phyloP scores from a whole-genome alignment of 2,329 filamentous ascomycete species.

The Colletotrichum sp. region DNA sequence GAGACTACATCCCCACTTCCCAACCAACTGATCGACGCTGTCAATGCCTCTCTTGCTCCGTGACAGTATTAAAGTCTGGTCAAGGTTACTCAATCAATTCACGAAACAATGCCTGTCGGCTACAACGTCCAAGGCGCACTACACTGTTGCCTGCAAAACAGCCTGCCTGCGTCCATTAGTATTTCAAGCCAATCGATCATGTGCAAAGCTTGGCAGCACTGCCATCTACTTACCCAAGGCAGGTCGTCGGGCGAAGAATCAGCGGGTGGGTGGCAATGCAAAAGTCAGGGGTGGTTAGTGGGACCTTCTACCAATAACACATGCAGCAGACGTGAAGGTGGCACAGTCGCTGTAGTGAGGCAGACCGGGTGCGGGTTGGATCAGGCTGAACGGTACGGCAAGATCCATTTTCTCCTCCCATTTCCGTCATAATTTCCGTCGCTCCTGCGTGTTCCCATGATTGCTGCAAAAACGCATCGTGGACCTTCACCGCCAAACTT shows the following conservation, averaged over 20 bases:
- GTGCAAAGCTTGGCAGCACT: background rate
- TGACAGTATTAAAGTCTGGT: background rate
- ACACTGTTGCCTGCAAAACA: background rate
- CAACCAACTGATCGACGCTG: no score
- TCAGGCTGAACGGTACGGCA: background rate
- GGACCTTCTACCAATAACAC: background rate
- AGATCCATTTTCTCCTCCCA: background rate
- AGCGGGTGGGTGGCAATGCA: background rate
- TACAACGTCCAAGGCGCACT: accelerated
- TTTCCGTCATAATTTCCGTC: accelerated
- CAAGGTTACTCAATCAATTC: background rate
- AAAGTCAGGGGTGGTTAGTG: background rate
- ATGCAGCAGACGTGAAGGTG: background rate
- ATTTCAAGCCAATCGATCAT: no score
- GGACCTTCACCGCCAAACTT: background rate
- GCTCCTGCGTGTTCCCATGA: accelerated
- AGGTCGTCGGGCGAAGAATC: background rate
- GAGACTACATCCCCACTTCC: no score
- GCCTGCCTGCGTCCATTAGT: background rate
- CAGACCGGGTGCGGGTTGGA: background rate
- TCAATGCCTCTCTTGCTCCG: no score
- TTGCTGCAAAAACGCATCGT: background rate
- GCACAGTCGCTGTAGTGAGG: background rate
- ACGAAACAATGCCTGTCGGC: accelerated
- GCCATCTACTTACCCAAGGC: background rate